Evolutionary conservation across 805 yeast species (phyloP).

Genomic region (Saccharomycopsis sp.): DNA sequence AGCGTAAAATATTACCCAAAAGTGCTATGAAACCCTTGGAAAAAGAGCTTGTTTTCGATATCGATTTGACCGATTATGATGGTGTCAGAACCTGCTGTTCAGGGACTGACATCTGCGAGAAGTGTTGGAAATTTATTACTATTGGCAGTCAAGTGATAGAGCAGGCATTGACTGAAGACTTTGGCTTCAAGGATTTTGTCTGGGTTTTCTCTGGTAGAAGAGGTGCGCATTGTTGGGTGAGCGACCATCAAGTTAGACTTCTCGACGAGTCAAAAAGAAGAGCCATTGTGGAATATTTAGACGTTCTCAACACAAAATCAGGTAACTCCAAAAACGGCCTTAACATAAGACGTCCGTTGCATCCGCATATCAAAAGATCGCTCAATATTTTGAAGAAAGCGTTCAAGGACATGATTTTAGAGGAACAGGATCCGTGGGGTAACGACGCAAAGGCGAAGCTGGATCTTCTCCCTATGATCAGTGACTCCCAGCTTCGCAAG

Average conservation of each 20-base stretch:
- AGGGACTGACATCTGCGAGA: slow-evolving; percentile 74
- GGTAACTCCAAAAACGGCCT: slow-evolving; percentile 40
- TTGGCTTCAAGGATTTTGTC: slow-evolving; percentile 76
- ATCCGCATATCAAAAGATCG: slow-evolving; percentile 80
- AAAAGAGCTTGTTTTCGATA: slow-evolving; percentile 92
- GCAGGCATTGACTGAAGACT: slow-evolving; percentile 69
- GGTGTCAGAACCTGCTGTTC: slow-evolving; percentile 88
- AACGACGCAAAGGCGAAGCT: slow-evolving; percentile 46
- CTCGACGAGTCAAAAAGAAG: slow-evolving; percentile 69
- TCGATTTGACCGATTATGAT: slow-evolving; percentile 96
- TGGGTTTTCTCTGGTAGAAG: slow-evolving; percentile 99
- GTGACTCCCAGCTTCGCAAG: slow-evolving; percentile 50
- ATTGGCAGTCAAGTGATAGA: slow-evolving; percentile 76
- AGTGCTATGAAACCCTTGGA: slow-evolving; percentile 70
- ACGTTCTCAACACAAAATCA: slow-evolving; percentile 44
- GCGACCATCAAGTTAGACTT: slow-evolving; percentile 73
- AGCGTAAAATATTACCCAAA: slow-evolving; percentile 70
- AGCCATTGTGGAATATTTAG: slow-evolving; percentile 78
- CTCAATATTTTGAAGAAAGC: slow-evolving; percentile 55
- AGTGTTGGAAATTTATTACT: slow-evolving; percentile 90
- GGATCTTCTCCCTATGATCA: slow-evolving; percentile 53
- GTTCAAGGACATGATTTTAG: slow-evolving; percentile 59
- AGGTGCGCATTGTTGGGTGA: slow-evolving; percentile 98
- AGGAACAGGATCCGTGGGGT: slow-evolving; percentile 86
- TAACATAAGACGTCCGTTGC: slow-evolving; percentile 68